These are phyloP conservation scores for Pyrenopolyporus hunteri DNA, from an alignment of 495 filamentous ascomycete genomes.

Conservation along the genomic window DNA sequence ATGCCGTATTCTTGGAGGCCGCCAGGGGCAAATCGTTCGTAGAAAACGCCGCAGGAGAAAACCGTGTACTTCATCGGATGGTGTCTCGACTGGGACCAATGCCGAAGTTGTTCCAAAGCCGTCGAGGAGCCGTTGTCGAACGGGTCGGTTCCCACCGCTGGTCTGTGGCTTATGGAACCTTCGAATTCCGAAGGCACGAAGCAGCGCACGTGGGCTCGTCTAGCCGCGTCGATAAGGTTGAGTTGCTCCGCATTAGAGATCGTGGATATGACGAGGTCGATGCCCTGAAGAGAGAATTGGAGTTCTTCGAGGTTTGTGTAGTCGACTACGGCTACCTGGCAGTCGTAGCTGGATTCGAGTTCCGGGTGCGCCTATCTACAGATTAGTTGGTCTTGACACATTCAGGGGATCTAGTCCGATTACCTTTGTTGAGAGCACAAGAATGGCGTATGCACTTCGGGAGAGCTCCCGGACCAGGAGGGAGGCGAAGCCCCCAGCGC, in stretches of 20 bases:
- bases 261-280: slow-evolving; percentile 79
- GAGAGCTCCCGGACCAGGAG: slow-evolving; percentile 65
- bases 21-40: slow-evolving; percentile 72
- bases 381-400: slow-evolving; percentile 35
- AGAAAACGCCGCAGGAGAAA: slow-evolving; percentile 77
- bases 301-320: slow-evolving; percentile 64
- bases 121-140: slow-evolving; percentile 54
- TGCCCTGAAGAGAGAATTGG: slow-evolving; percentile 65
- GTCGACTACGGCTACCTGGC: slow-evolving; percentile 68
- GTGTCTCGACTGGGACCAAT: slow-evolving; percentile 49
- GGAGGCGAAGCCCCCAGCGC: slow-evolving; percentile 70
- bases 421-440: slow-evolving; percentile 71
- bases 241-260: slow-evolving; percentile 68
- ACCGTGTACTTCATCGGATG: slow-evolving; percentile 65
- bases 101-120: slow-evolving; percentile 62
- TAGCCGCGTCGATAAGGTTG: slow-evolving; percentile 74
- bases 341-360: slow-evolving; percentile 53
- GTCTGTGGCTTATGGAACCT: slow-evolving; percentile 57
- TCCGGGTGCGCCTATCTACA: slow-evolving; percentile 48
- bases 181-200: slow-evolving; percentile 82
- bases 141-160: slow-evolving; percentile 58
- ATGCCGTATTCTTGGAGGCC: slow-evolving; percentile 64
- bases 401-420: slow-evolving; percentile 13
- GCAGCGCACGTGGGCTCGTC: slow-evolving; percentile 64
- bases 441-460: slow-evolving; percentile 65